These are phyloP conservation scores for Rosa hybrid DNA, from an alignment of 331 rosid genomes.

Conservation along the genomic window DNA sequence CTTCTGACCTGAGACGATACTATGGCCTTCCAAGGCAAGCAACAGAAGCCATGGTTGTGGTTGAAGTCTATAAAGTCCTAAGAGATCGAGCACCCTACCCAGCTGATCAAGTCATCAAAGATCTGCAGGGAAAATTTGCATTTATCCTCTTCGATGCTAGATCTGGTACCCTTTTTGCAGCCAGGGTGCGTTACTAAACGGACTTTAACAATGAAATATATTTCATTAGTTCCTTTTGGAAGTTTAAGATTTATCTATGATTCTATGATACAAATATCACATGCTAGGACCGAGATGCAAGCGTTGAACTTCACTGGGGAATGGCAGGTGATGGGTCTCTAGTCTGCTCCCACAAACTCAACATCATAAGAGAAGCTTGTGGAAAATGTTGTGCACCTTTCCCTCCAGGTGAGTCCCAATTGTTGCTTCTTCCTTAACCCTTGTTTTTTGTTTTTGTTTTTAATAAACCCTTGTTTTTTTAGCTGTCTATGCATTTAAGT, in stretches of 20 bases:
- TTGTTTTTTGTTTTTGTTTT: neutral
- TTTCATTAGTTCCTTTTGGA: neutral
- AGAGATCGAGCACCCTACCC: constrained; percentile 73
- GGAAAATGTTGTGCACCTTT: constrained; percentile 37
- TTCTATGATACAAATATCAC: neutral
- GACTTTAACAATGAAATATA: neutral
- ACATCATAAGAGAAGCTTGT: constrained; percentile 45
- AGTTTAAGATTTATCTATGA: no score
- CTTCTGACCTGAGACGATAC: constrained; percentile 45
- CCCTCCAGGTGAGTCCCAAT: constrained; percentile 51
- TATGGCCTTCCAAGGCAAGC: constrained; percentile 61
- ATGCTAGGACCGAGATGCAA: constrained; percentile 58
- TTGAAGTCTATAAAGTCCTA: constrained; percentile 57
- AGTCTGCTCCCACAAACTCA: constrained; percentile 46
- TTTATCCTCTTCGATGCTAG: constrained; percentile 54
- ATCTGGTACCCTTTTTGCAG: constrained; percentile 40
- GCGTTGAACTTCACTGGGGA: constrained; percentile 52
- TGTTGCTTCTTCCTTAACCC: no score
- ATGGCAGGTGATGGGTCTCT: constrained; percentile 57
- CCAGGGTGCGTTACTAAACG: constrained; percentile 41
- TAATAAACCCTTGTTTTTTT: neutral
- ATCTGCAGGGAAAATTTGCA: constrained; percentile 61
- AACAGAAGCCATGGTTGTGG: constrained; percentile 60
- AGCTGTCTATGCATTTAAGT: neutral
- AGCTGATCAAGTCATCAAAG: constrained; percentile 61